Base-by-base conservation (phyloP, 306 rosid genomes). In the Ziziphus jujuba region DNA sequence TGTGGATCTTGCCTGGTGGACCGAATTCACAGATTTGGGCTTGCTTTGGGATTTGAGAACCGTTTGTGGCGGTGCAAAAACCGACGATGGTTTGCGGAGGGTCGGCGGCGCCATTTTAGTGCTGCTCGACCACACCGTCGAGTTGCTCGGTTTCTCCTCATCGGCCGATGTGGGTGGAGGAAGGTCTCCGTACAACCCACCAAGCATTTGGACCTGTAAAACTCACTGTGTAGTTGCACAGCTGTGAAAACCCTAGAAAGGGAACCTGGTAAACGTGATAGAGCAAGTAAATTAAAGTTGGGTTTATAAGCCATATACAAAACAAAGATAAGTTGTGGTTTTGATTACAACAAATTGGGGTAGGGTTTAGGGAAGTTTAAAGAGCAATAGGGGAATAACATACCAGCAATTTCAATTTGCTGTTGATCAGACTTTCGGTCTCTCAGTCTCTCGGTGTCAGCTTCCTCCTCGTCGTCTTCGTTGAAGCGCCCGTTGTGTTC, bases 41-140 rank as follows among this genome's bases (percentile, higher is more conserved):
- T 87, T 93, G 84, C 19, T 70, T 28, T 81, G 92, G 19, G 90
- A 47, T 66, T 87, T 82, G 11, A 87, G 81, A 43, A 90, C 60
- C 12, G 96, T 83, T 17, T 78, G 90, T 3, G 96, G 97, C 50
- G 98, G 90, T 1, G 97, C 72, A 38, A 86, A 80, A 56, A 86
- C 76, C 5, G 96, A 75, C 0, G 96, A 73, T 19, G 98, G 82
- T 70, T 86, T 88, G 34, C 98, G 96, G 76, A 93, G 92, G 0
- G 96, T 88, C 56, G 95, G 87, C 48, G 99, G 99, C 48, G 99
- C 99, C 99, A 93, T 93, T 72, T 90, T 93, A 60, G 96, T 85
- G 84, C 85, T 87, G 79, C 81, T 80, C 0, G 96, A 93, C 99
- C 99, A 93, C 10, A 93, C 97, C 56, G 91, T 84, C 57, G 90